Evolutionary conservation across 2,329 filamentous ascomycete genomes (phyloP), one percentile per base, ranked within the genome.

Genomic region (Pseudohalonectria lignicola): DNA sequence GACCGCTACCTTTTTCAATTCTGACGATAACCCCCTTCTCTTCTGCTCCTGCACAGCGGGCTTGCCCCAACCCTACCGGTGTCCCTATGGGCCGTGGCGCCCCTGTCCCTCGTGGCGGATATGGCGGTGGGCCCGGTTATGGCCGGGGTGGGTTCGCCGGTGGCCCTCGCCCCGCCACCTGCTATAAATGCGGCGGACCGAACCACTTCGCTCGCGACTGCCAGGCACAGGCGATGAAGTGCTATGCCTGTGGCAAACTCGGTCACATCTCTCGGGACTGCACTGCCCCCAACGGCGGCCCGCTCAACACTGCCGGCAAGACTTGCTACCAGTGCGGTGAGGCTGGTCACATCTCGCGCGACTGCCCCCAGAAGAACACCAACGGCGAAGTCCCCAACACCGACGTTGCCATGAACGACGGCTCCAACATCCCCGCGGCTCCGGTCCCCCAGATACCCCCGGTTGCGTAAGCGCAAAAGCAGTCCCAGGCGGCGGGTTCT

Each of bases 181-280:
- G 79, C 66, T 82, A 82, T 63, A 82, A 82, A 66, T 83, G 79
- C 58, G 78, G 78, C 49, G 78, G 90, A 25, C 92, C 92, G 43
- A 98, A 98, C 73, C 92, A 98, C 67, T 98, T 94, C 58, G 92
- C 92, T 47, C 84, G 92, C 48, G 92, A 98, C 56, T 98, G 92
- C 73, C 92, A 96, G 71, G 88, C 92, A 50, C 87, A 94, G 64
- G 86, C 87, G 46, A 94, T 94, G 86, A 95, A 95, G 70, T 95
- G 88, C 74, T 95, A 94, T 56, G 88, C 88, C 49, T 95, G 88
- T 59, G 88, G 88, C 59, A 94, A 94, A 70, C 78, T 94, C 50
- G 86, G 86, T 37, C 87, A 94, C 67, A 94, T 94, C 62, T 93
- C 85, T 10, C 70, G 73, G 53, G 92, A 98, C 64, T 98, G 92